Conservation (phyloP, 345 rosid species). For the Noccaea caerulescens region DNA sequence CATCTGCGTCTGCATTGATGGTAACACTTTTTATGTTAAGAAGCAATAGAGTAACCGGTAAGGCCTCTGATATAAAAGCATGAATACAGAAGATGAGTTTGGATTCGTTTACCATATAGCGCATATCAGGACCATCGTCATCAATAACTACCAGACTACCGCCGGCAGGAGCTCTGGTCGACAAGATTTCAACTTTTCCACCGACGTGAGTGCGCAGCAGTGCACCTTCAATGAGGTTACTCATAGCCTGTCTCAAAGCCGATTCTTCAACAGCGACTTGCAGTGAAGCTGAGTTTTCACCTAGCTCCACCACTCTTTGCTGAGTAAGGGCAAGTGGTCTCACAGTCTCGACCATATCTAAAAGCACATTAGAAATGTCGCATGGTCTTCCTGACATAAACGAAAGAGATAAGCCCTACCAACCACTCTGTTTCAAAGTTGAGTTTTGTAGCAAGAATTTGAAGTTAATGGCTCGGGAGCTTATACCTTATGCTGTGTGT, state of each 20-base stretch:
- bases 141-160: conserved; percentile 80
- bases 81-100: too few species aligned
- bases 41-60: not conserved
- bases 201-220: conserved; percentile 80
- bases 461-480: conserved; percentile 5
- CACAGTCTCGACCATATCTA: conserved; percentile 75
- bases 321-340: conserved; percentile 82
- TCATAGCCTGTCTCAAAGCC: conserved; percentile 86
- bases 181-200: conserved; percentile 73
- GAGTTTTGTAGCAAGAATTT: conserved; percentile 3
- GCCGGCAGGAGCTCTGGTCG: conserved; percentile 80
- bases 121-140: conserved; percentile 97
- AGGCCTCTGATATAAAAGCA: not conserved
- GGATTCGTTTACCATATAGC: conserved; percentile 67
- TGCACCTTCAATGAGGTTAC: conserved; percentile 97
- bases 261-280: conserved; percentile 88
- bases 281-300: conserved; percentile 54
- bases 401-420: conserved; percentile 49
- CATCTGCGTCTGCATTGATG: conserved; percentile 80
- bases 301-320: conserved; percentile 70
- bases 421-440: conserved; percentile 3
- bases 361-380: conserved; percentile 75
- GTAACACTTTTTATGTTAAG: not conserved
- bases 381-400: conserved; percentile 95
- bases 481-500: conserved; percentile 68